Conservation (phyloP, 768 basidiomycete genomes). For the Kwoniella dendrophila region DNA sequence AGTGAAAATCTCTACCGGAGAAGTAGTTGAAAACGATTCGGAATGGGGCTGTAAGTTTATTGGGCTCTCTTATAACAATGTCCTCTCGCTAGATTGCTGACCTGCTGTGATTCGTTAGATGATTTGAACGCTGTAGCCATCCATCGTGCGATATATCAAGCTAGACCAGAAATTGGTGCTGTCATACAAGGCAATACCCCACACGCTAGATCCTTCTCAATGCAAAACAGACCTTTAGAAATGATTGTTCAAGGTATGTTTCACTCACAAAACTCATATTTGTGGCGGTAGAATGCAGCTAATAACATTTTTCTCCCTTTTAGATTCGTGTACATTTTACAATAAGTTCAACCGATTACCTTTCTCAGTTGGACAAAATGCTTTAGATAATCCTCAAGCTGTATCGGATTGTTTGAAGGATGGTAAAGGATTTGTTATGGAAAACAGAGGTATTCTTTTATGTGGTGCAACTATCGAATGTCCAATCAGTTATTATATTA, state of each 20-base stretch:
- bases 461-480: constrained; percentile 21
- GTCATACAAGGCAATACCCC: constrained; percentile 16
- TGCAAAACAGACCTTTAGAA: constrained; percentile 5
- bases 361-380: neutral
- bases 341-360: constrained; percentile 9
- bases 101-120: neutral
- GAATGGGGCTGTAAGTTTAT: constrained; percentile 14
- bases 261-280: neutral
- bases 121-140: constrained; percentile 8
- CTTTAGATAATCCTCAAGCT: neutral
- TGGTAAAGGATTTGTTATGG: constrained; percentile 21
- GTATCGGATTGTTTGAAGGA: neutral
- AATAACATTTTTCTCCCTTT: neutral
- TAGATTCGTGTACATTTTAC: constrained; percentile 24
- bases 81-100: neutral
- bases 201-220: constrained; percentile 13
- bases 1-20: neutral
- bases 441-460: constrained; percentile 21
- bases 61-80: neutral
- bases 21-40: constrained; percentile 7
- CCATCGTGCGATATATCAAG: constrained; percentile 16
- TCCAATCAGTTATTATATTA: constrained; percentile 22
- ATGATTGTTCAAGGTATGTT: constrained; percentile 23
- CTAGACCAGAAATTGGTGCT: constrained; percentile 19
- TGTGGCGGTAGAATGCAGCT: neutral